phyloP scores from a whole-genome alignment of 148 eudicot genomes.

The Amaranthus palmeri region DNA sequence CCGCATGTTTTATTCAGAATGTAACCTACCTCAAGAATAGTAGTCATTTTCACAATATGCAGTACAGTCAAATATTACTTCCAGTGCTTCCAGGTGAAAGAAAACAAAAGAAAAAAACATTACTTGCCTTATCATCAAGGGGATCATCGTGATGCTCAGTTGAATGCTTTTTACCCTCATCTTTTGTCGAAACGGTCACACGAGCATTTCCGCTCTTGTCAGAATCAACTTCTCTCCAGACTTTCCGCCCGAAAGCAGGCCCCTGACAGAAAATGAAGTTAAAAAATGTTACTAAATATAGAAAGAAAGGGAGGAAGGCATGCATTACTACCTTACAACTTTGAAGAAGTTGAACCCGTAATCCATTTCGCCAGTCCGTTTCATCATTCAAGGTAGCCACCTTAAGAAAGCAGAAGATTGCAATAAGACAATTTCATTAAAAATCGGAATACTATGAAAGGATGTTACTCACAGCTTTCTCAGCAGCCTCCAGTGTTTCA shows the following conservation, averaged over 20 bases:
- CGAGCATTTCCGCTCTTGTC: conserved; percentile 51
- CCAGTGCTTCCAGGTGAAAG: background rate
- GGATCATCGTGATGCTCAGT: conserved; percentile 15
- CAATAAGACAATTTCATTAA: background rate
- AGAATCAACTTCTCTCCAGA: conserved; percentile 43
- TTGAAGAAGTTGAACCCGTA: conserved; percentile 78
- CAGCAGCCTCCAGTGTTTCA: conserved; percentile 83
- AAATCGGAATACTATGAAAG: background rate
- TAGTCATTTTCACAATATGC: background rate
- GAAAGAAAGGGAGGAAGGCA: background rate
- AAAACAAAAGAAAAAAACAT: background rate
- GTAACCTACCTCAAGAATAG: background rate
- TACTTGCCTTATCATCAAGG: conserved; percentile 43
- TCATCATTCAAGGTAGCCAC: conserved; percentile 70
- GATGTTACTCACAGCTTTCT: conserved; percentile 75
- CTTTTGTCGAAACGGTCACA: conserved; percentile 26
- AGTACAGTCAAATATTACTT: background rate
- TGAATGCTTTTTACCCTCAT: conserved; percentile 13
- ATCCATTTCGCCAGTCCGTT: conserved; percentile 88
- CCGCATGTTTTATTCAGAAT: background rate
- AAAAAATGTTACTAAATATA: background rate
- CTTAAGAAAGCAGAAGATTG: conserved; percentile 29
- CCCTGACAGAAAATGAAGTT: conserved; percentile 10
- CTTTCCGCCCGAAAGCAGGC: conserved; percentile 28
- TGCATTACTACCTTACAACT: conserved; percentile 44